Conservation (phyloP, 1,284 basidiomycete genomes). For the Pseudozyma hubeiensis region DNA sequence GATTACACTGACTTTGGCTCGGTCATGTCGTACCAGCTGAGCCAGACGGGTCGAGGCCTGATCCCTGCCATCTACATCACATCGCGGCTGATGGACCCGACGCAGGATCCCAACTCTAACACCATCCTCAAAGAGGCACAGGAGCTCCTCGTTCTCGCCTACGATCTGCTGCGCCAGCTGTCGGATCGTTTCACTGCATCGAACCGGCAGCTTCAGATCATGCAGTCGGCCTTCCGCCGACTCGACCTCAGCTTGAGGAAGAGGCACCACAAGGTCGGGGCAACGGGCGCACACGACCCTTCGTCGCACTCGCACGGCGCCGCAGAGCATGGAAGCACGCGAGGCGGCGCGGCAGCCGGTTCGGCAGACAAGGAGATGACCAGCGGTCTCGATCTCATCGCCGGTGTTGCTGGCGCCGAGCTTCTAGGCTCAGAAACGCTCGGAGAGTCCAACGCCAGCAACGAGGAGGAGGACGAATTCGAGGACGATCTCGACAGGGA, state of each 20-base stretch:
- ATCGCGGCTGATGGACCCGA: slow-evolving; percentile 43
- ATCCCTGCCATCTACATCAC: slow-evolving; percentile 54
- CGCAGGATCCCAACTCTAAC: slow-evolving; percentile 31
- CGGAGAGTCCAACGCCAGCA: slow-evolving; percentile 32
- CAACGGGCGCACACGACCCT: slow-evolving; percentile 8
- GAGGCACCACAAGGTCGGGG: slow-evolving; percentile 26
- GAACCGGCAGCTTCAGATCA: slow-evolving; percentile 49
- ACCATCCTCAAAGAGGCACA: slow-evolving; percentile 45
- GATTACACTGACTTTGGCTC: slow-evolving; percentile 51
- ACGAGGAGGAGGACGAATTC: slow-evolving; percentile 40
- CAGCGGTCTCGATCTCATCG: slow-evolving; percentile 45
- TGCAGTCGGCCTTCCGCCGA: slow-evolving; percentile 45
- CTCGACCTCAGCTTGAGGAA: slow-evolving; percentile 46
- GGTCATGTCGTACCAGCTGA: slow-evolving; percentile 52
- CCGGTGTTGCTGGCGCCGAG: slow-evolving; percentile 46
- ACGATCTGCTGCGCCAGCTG: slow-evolving; percentile 41
- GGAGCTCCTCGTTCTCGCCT: slow-evolving; percentile 46
- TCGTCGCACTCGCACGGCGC: slow-evolving; percentile 9
- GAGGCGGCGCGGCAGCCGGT: slow-evolving; percentile 4
- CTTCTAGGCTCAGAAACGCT: slow-evolving; percentile 30
- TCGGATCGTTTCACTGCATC: slow-evolving; percentile 42
- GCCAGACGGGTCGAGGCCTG: slow-evolving; percentile 43
- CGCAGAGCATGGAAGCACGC: slow-evolving; percentile 4
- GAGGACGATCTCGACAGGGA: slow-evolving; percentile 35
- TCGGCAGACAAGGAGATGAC: slow-evolving; percentile 35